These are phyloP conservation scores for Coemansia sp. DNA, from an alignment of 192 early-diverging fungal species.

Conservation along the genomic window DNA sequence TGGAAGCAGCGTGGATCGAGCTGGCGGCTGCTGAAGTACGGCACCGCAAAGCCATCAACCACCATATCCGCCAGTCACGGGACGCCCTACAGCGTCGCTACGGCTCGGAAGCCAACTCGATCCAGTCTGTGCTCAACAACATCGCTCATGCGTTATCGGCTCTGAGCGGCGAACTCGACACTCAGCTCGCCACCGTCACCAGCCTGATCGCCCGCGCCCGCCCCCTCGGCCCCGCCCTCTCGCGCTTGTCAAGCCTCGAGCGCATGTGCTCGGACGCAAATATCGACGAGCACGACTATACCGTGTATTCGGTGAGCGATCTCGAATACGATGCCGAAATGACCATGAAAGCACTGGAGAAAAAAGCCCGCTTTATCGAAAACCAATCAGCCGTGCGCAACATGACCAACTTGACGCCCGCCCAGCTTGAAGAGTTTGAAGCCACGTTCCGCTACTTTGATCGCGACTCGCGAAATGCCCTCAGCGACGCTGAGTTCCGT, in stretches of 20 bases:
- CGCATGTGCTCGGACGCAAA: constrained; percentile 76
- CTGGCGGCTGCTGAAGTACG: constrained; percentile 73
- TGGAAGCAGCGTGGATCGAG: constrained; percentile 76
- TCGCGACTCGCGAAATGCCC: constrained; percentile 77
- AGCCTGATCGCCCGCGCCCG: constrained; percentile 56
- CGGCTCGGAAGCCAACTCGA: constrained; percentile 81
- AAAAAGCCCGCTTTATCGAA: constrained; percentile 86
- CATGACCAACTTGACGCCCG: constrained; percentile 90
- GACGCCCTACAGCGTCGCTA: constrained; percentile 76
- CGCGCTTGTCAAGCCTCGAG: constrained; percentile 63
- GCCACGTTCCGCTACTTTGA: constrained; percentile 91
- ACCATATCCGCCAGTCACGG: constrained; percentile 81
- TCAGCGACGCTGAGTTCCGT: constrained; percentile 79
- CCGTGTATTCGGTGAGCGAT: constrained; percentile 89
- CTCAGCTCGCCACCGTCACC: constrained; percentile 66
- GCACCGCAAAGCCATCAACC: constrained; percentile 80
- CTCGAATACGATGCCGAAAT: constrained; percentile 82
- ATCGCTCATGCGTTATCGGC: constrained; percentile 65
- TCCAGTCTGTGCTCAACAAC: constrained; percentile 69
- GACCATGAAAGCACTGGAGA: constrained; percentile 74
- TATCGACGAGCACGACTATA: constrained; percentile 92
- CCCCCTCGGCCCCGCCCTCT: constrained; percentile 56
- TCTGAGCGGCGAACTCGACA: constrained; percentile 78
- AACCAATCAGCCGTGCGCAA: constrained; percentile 94
- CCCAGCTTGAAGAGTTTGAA: constrained; percentile 90